phyloP scores from a whole-genome alignment of 2,329 filamentous ascomycete species.

The Ambrosiella xylebori region DNA sequence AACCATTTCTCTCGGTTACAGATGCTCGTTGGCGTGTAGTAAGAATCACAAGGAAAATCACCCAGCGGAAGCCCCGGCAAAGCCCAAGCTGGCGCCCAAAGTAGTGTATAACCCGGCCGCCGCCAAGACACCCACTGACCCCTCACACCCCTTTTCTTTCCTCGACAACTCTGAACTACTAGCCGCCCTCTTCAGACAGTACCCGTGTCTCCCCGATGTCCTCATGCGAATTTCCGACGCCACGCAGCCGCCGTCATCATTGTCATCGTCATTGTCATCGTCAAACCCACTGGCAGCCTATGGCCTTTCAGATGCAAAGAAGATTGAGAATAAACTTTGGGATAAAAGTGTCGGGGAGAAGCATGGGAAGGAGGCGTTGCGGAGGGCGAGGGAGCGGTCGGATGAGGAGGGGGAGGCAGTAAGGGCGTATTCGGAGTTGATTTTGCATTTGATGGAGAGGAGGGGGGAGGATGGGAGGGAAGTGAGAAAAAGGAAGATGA shows the following conservation, averaged over 20 bases:
- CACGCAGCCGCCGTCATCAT: slow-evolving; percentile 29
- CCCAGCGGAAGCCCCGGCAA: slow-evolving; percentile 24
- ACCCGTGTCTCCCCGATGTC: slow-evolving; percentile 31
- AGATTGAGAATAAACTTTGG: slow-evolving; percentile 29
- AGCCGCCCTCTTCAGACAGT: slow-evolving; percentile 32
- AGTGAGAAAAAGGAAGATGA: slow-evolving; percentile 6
- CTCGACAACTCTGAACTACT: slow-evolving; percentile 35
- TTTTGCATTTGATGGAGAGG: slow-evolving; percentile 30
- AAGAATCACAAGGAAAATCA: slow-evolving; percentile 34
- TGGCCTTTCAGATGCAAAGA: slow-evolving; percentile 12
- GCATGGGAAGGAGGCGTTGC: slow-evolving; percentile 36
- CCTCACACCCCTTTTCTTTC: slow-evolving; percentile 30
- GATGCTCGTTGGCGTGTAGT: slow-evolving; percentile 43
- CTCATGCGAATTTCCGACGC: slow-evolving; percentile 32
- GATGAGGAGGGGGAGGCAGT: slow-evolving; percentile 42
- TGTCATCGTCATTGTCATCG: too few relatives aligned
- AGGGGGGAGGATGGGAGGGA: slow-evolving; percentile 5
- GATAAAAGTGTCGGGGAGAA: slow-evolving; percentile 39
- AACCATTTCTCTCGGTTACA: slow-evolving; percentile 16
- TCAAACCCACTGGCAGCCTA: slow-evolving; percentile 11
- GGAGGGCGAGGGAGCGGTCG: slow-evolving; percentile 30
- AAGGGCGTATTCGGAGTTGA: slow-evolving; percentile 41
- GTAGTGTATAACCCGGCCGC: slow-evolving; percentile 8
- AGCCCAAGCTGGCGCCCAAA: slow-evolving; percentile 15
- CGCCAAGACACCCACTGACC: slow-evolving; percentile 11